Percentiles rank a stretch among this genome's conserved stretches.
phyloP scores from a whole-genome alignment of 2,329 filamentous ascomycete species.

The Parafenestella ontariensis region DNA sequence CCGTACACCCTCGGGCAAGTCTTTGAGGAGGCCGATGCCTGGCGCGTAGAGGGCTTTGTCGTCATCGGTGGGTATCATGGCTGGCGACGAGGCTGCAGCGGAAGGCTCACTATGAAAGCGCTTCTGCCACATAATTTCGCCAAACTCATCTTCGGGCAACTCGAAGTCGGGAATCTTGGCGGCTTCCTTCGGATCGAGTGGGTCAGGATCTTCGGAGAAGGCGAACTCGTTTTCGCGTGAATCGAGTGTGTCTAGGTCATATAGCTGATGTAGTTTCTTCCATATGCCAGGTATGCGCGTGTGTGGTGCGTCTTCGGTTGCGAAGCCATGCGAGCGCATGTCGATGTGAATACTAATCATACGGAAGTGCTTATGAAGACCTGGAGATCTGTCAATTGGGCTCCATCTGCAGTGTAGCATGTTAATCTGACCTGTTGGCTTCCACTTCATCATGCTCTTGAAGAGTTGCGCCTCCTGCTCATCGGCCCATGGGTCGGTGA shows the following conservation, averaged over 20 bases:
- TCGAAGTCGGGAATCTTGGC: slow-evolving; percentile 48
- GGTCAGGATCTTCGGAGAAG: slow-evolving; percentile 65
- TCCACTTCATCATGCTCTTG: slow-evolving; percentile 92
- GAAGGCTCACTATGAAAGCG: slow-evolving; percentile 43
- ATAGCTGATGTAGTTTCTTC: slow-evolving; percentile 82
- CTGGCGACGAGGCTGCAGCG: slow-evolving; percentile 38
- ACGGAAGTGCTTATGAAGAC: slow-evolving; percentile 65
- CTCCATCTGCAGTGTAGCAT: no score
- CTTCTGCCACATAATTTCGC: slow-evolving; percentile 53
- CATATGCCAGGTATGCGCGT: slow-evolving; percentile 91
- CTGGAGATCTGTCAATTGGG: slow-evolving; percentile 38
- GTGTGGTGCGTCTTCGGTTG: slow-evolving; percentile 74
- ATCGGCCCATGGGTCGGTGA: slow-evolving; percentile 86
- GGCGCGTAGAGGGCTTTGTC: slow-evolving; percentile 43
- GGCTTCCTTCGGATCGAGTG: slow-evolving; percentile 46
- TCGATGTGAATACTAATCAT: slow-evolving; percentile 54
- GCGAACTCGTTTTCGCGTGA: slow-evolving; percentile 74
- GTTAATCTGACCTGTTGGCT: slow-evolving; percentile 74
- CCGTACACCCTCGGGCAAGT: slow-evolving; percentile 33
- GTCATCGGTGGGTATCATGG: slow-evolving; percentile 38
- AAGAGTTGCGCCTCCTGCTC: slow-evolving; percentile 93
- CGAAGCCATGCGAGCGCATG: slow-evolving; percentile 64
- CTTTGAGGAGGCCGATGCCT: slow-evolving; percentile 43
- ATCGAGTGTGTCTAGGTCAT: slow-evolving; percentile 85
- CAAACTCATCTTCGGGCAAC: slow-evolving; percentile 54